A percentile compares a stretch with the other conserved stretches of the same genome.
Conservation (phyloP, 371 early-diverging fungal species). For the Mortierella sp. region DNA sequence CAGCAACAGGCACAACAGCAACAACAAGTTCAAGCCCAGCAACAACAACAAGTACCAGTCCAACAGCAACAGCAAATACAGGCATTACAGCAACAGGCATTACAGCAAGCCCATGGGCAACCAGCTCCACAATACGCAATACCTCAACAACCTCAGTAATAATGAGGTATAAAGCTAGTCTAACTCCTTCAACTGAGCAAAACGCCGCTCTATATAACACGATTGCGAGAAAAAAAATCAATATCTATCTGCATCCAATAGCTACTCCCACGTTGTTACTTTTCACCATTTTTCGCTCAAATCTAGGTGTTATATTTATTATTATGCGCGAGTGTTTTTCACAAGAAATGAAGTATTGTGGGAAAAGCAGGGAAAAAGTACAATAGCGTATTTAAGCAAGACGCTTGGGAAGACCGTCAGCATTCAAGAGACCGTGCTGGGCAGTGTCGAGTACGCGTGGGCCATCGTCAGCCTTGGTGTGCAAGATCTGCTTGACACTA, state of each 20-base stretch:
- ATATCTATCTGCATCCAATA: too few species aligned
- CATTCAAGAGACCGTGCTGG: conserved; percentile 70
- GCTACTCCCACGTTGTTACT: too few species aligned
- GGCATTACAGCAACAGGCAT: not conserved
- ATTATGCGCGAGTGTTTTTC: not conserved
- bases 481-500: conserved; percentile 87
- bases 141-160: too few species aligned
- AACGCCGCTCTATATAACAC: too few species aligned
- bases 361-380: too few species aligned
- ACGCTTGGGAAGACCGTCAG: conserved; percentile 65
- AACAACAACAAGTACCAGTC: not conserved
- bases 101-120: not conserved
- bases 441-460: conserved; percentile 79
- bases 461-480: conserved; percentile 93
- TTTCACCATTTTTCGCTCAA: too few species aligned
- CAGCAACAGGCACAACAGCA: conserved; percentile 25
- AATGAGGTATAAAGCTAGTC: too few species aligned
- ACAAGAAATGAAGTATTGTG: not conserved
- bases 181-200: too few species aligned
- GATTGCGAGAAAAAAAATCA: too few species aligned
- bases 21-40: conserved; percentile 20
- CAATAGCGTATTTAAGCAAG: conserved; percentile 41
- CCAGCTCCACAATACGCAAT: too few species aligned
- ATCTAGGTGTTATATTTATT: not conserved
- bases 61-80: not conserved